Conservation (phyloP, 2,329 filamentous ascomycete genomes). For the Pseudocercospora macadamiae region DNA sequence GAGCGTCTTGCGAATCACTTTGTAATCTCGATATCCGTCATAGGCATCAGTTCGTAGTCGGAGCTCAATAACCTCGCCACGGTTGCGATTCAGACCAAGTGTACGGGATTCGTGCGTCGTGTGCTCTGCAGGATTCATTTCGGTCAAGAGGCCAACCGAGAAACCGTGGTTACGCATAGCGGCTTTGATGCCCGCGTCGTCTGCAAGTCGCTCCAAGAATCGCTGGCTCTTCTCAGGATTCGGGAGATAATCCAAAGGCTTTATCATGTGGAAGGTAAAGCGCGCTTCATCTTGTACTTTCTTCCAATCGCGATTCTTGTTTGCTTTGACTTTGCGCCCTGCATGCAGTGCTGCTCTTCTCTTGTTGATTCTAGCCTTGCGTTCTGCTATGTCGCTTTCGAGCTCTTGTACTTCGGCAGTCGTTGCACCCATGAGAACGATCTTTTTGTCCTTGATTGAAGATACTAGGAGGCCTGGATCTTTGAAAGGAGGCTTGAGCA, state of each 20-base stretch:
- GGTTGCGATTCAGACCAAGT: conserved; percentile 83
- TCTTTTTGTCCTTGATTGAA: conserved; percentile 59
- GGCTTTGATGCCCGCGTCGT: conserved; percentile 82
- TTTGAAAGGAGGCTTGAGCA: conserved; percentile 67
- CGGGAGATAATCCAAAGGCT: conserved; percentile 76
- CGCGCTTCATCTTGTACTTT: conserved; percentile 60
- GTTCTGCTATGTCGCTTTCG: conserved; percentile 53
- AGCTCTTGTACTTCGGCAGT: conserved; percentile 62
- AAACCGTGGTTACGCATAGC: conserved; percentile 86
- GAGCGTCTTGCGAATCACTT: conserved; percentile 84
- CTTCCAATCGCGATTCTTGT: conserved; percentile 48
- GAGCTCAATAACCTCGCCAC: conserved; percentile 87
- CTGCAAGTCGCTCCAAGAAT: conserved; percentile 74
- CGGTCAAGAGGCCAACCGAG: conserved; percentile 81
- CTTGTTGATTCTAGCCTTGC: conserved; percentile 51
- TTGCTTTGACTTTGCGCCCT: conserved; percentile 41
- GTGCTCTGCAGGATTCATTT: conserved; percentile 89
- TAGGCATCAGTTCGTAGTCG: conserved; percentile 89
- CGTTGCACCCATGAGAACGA: conserved; percentile 68
- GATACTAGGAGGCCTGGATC: conserved; percentile 56
- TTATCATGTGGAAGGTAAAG: conserved; percentile 81
- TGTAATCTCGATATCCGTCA: conserved; percentile 92
- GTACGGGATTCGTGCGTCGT: conserved; percentile 82
- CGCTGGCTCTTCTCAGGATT: conserved; percentile 69
- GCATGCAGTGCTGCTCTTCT: conserved; percentile 44